These are phyloP conservation scores for Eucalyptus curtisii DNA, from an alignment of 345 rosid genomes.

Conservation along the genomic window DNA sequence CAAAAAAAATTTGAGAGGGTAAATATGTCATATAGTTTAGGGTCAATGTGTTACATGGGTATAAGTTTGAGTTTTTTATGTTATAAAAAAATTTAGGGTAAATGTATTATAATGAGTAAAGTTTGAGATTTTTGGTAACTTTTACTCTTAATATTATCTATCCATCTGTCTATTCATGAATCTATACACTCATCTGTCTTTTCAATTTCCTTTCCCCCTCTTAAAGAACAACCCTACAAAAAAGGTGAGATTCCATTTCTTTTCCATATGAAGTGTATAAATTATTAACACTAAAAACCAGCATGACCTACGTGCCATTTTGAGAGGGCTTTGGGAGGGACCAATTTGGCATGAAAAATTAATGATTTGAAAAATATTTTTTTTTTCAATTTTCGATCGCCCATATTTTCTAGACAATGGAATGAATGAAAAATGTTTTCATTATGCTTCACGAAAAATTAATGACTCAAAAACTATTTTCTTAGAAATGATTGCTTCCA, in stretches of 20 bases:
- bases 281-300: background rate
- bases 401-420: background rate
- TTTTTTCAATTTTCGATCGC: background rate
- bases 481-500: background rate
- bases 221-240: background rate
- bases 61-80: too few relatives aligned
- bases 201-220: background rate
- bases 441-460: accelerated
- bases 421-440: background rate
- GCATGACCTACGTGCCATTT: background rate
- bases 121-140: too few relatives aligned
- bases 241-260: background rate
- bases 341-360: background rate
- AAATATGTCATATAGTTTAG: too few relatives aligned
- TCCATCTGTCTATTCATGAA: too few relatives aligned
- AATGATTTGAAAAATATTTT: background rate
- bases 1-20: too few relatives aligned
- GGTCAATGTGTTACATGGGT: too few relatives aligned
- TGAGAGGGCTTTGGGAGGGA: background rate
- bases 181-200: background rate
- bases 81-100: too few relatives aligned
- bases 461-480: background rate
- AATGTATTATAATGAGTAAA: accelerated
- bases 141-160: too few relatives aligned
- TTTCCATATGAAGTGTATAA: background rate